Evolutionary conservation across 2,329 filamentous ascomycete species (phyloP), one percentile per base, ranked within the genome.

Genomic region (Hypoxylon sp.): DNA sequence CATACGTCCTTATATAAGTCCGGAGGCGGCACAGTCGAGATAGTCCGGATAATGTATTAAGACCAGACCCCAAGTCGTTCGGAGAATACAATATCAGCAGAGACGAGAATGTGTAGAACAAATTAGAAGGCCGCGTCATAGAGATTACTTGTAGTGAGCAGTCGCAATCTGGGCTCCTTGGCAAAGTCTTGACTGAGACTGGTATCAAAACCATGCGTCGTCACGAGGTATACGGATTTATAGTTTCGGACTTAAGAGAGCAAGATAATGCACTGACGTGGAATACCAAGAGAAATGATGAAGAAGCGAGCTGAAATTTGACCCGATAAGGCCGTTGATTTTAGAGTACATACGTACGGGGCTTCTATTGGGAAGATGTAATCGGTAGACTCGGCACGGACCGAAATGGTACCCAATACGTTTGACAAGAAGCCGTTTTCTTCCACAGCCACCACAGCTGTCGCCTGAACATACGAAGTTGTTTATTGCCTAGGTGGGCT

Each of bases 51-150:
- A n/a, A 27, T 54, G 48, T 46, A 40, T 22, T 30, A 22, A 54
- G 5, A 44, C 42, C 22, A 46, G 25, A 49, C 20, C 11, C 10
- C n/a, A 37, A 37, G 35, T 27, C 11, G 44, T 58, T 22, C 11
- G 25, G 13, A 40, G 11, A 49, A 40, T 27, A 20, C 40, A 42
- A 20, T 44, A 20, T 55, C n/a, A 20, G 25, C 14, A 25, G 35
- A 37, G 17, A 56, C 7, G 4, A 22, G 22, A 56, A 27, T 13
- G 5, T 4, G 25, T 27, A 33, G 33, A 30, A 50, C 35, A 61
- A 55, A 53, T 10, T 42, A 42, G 11, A 22, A 33, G 40, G 66
- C 61, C 66, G 66, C 66, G 66, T 69, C 61, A 69, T 53, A 49
- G 14, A 6, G 42, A 20, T 33, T 42, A 51, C 40, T 44, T 25